Conservation (phyloP, 1,139 yeast genomes). For the Candida tunisiensis region DNA sequence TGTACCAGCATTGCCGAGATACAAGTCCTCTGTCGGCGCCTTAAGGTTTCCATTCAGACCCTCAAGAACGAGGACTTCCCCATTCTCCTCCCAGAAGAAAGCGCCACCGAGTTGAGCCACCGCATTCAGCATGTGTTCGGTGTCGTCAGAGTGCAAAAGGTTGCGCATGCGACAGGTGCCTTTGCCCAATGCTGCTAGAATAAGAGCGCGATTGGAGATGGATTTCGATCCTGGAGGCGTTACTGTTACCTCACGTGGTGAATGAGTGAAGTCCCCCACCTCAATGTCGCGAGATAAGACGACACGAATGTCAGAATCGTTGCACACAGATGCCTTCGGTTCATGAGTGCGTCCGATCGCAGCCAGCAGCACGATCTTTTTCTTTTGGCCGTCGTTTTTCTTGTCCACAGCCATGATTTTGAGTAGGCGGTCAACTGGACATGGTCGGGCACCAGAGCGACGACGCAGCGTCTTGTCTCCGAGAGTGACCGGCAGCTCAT, state of each 20-base stretch:
- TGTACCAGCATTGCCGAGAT: constrained; percentile 96
- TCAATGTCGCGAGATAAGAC: constrained; percentile 71
- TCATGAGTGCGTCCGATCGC: constrained; percentile 82
- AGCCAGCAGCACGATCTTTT: constrained; percentile 72
- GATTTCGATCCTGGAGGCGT: constrained; percentile 96
- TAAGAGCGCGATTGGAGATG: constrained; percentile 85
- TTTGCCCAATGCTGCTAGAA: constrained; percentile 78
- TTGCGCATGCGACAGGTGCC: constrained; percentile 77
- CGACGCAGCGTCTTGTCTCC: constrained; percentile 59
- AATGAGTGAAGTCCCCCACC: constrained; percentile 30
- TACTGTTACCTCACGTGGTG: constrained; percentile 32
- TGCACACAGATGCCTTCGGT: constrained; percentile 69
- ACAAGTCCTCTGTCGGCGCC: constrained; percentile 47
- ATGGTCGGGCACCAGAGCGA: constrained; percentile 48
- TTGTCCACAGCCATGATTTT: constrained; percentile 90
- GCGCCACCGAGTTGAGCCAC: constrained; percentile 59
- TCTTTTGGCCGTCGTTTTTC: constrained; percentile 85
- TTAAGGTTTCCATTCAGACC: constrained; percentile 74
- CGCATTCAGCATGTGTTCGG: constrained; percentile 88
- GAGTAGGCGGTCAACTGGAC: constrained; percentile 57
- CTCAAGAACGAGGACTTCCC: constrained; percentile 70
- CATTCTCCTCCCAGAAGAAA: constrained; percentile 60
- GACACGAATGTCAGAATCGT: constrained; percentile 65
- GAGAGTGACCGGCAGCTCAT: constrained; percentile 68
- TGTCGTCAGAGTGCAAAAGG: constrained; percentile 84